Base-by-base conservation (phyloP, 1,284 basidiomycete genomes). In the Pisolithus thermaeus region DNA sequence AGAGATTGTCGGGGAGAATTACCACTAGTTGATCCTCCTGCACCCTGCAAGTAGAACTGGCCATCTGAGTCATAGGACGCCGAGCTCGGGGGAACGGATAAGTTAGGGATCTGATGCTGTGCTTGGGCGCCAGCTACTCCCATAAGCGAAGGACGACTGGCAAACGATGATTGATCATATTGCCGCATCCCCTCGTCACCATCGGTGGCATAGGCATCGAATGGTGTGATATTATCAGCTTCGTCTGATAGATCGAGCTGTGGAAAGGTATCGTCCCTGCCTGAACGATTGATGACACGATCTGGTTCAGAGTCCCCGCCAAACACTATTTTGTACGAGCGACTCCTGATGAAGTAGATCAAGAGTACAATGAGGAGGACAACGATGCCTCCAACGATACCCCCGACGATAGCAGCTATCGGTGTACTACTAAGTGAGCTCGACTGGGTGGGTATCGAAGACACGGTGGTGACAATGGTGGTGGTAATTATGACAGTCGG, bases 251-350 rank as follows among this genome's bases (percentile, higher is more conserved):
- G 67, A 58, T 74, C 73, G 47, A 73, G 56, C 16, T 60, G 41
- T 4, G 72, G 69, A 38, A 71, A 63, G 4, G 65, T 68, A 40
- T 58, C 63, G 42, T 59, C 62, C 18, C 57, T 59, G 12, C 52
- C 59, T 7, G 57, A 51, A 16, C 61, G 59, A 25, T 61, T 57
- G 11, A 65, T 58, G 47, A 78, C 69, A 8, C 69, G 69, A 55
- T 78, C 76, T 1, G 76, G 77, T 42, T 78, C 76, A 54, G 78
- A 78, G 65, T 77, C 70, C 45, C 76, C 77, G 50, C 77, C 76
- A 50, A 78, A 78, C 30, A 78, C 76, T 23, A 67, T 56, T 18
- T 48, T 56, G 45, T 51, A 56, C 7, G 18, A 44, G 1, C 59
- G 53, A 41, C 23, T 52, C 7, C 65, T 58, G 23, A 68, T 50